Percentiles rank a stretch among this genome's conserved stretches.
These are phyloP conservation scores for Phyllostachys edulis DNA, from an alignment of 176 grass and related monocot genomes.

Conservation along the genomic window DNA sequence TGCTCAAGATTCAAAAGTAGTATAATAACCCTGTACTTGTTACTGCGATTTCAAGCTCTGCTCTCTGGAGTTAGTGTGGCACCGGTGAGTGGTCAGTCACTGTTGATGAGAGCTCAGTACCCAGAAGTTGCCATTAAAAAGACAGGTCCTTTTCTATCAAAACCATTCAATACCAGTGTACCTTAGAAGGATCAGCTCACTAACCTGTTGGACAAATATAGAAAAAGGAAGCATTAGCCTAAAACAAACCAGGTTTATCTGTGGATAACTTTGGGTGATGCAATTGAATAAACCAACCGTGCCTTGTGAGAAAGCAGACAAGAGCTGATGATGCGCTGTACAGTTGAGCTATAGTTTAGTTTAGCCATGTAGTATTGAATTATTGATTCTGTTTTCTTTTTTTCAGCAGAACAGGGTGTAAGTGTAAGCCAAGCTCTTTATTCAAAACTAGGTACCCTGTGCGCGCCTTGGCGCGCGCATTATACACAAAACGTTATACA, in stretches of 20 bases:
- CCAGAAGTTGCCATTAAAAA: slow-evolving; percentile 40
- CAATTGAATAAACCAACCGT: slow-evolving; percentile 6
- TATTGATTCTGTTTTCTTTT: not conserved
- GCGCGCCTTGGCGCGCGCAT: too few relatives aligned
- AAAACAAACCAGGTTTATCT: slow-evolving; percentile 5
- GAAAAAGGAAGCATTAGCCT: not conserved
- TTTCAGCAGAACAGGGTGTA: slow-evolving; percentile 23
- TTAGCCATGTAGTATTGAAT: not conserved
- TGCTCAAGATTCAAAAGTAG: not conserved
- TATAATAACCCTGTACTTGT: not conserved
- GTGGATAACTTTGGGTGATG: not conserved
- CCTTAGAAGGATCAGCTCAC: not conserved
- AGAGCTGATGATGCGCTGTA: not conserved
- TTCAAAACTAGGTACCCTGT: too few relatives aligned
- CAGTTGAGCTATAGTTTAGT: not conserved
- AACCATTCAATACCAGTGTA: not conserved
- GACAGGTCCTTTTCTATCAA: slow-evolving; percentile 24
- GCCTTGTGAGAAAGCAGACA: not conserved
- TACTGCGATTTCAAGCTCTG: not conserved
- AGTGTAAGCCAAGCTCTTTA: not conserved
- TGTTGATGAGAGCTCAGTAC: slow-evolving; percentile 13
- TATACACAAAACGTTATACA: too few relatives aligned
- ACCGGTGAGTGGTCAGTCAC: slow-evolving; percentile 30
- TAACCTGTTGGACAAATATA: not conserved
- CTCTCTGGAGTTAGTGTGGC: not conserved